Conservation (phyloP, 2,329 filamentous ascomycete genomes). For the Cladosporium sp. region DNA sequence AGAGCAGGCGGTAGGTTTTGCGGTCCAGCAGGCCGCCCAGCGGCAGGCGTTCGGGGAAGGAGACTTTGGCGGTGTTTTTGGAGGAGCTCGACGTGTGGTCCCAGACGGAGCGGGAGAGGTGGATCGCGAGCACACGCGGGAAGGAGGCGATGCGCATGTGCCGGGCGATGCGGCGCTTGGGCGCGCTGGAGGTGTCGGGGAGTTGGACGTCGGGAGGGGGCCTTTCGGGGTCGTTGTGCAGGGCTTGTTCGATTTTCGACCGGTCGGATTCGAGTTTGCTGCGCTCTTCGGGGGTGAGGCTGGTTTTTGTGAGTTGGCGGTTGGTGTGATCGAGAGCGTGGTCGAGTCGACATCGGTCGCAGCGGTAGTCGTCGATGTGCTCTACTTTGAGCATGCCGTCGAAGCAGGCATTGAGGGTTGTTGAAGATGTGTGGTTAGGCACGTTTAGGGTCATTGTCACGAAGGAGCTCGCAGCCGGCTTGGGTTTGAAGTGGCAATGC, state of each 20-base stretch:
- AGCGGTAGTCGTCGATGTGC: slow-evolving; percentile 94
- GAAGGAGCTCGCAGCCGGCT: slow-evolving; percentile 74
- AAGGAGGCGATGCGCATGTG: slow-evolving; percentile 83
- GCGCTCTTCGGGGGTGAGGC: slow-evolving; percentile 41
- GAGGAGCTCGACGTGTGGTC: slow-evolving; percentile 65
- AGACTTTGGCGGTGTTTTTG: slow-evolving; percentile 91
- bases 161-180: slow-evolving; percentile 76
- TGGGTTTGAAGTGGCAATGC: slow-evolving; percentile 83
- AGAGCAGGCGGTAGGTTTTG: slow-evolving; percentile 76
- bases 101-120: slow-evolving; percentile 89
- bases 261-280: slow-evolving; percentile 51
- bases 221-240: slow-evolving; percentile 76
- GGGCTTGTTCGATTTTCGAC: slow-evolving; percentile 58
- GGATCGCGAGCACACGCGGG: slow-evolving; percentile 83
- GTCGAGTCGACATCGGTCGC: slow-evolving; percentile 82
- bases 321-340: slow-evolving; percentile 65
- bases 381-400: slow-evolving; percentile 93
- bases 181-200: slow-evolving; percentile 67
- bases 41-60: slow-evolving; percentile 80
- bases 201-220: slow-evolving; percentile 65
- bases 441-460: slow-evolving; percentile 90
- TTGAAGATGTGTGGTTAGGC: slow-evolving; percentile 64
- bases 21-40: slow-evolving; percentile 73
- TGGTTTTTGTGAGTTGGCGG: slow-evolving; percentile 51
- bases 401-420: slow-evolving; percentile 79